Conservation (phyloP, 2,329 filamentous ascomycete genomes). For the Aspergillus sojae region DNA sequence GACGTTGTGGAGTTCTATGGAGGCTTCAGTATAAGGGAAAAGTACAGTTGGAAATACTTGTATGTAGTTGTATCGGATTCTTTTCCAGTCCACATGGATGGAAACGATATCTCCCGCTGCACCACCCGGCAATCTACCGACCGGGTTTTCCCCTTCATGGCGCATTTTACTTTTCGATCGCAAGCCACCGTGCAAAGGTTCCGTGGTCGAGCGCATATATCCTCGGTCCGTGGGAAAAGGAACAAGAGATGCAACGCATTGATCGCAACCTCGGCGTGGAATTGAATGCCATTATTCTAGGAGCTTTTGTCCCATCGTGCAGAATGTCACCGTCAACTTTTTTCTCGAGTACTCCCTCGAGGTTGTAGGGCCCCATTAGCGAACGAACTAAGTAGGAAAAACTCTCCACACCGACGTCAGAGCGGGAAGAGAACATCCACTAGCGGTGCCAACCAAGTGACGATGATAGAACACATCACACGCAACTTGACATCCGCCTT, state of each 20-base stretch:
- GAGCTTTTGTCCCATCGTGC: not conserved
- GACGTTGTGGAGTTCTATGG: not conserved
- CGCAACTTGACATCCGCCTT: not conserved
- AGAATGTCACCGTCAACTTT: not conserved
- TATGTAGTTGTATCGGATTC: not conserved
- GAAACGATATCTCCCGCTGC: not conserved
- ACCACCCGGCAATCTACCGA: not conserved
- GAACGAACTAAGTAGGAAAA: not conserved
- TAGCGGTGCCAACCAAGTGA: not conserved
- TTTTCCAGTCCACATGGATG: constrained; percentile 2
- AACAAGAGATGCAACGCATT: not conserved
- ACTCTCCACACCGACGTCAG: constrained; percentile 2
- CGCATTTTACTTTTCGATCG: not conserved
- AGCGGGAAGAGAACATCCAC: constrained; percentile 1
- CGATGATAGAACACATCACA: constrained; percentile 3
- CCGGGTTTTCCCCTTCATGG: not conserved
- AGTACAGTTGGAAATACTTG: not conserved
- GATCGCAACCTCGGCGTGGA: not conserved
- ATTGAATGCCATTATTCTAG: not conserved
- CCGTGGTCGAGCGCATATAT: not conserved
- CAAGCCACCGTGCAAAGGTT: not conserved
- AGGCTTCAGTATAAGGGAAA: not conserved
- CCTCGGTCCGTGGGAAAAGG: not conserved
- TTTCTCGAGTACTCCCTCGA: not conserved
- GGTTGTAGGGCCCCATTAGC: not conserved